Base-by-base conservation (phyloP, 768 basidiomycete species). In the Boletus rufocinnamomeus region DNA sequence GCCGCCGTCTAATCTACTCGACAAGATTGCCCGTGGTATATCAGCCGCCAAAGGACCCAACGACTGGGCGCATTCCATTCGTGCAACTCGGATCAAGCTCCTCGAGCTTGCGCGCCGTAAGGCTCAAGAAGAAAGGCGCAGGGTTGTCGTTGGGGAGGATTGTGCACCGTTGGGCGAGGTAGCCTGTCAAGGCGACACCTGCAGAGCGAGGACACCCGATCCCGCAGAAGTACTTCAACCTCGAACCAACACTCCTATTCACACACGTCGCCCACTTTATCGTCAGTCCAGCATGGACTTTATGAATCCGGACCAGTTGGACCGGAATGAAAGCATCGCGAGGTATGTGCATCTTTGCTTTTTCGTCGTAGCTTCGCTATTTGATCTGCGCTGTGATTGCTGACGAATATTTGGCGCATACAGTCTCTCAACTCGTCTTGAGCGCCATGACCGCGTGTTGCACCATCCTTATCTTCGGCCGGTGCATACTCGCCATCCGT, bases 231-330 rank as follows among this genome's bases (percentile, higher is more conserved):
- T 80, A 28, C 72, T 82, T 34, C 78, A 80, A 56, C 69, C 70
- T 50, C 80, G 80, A 6, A 81, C 81, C 45, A 81, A 81, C 68
- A 78, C 79, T 75, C 82, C 71, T 37, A 64, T 50, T 50, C 73
- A 71, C 37, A 79, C 78, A 55, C 82, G 85, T 34, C 72, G 73
- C 19, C 85, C 85, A 19, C 76, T 91, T 27, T 89, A 90, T 73
- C 80, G 88, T 57, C 89, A 91, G 76, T 90, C 89, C 25, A 91
- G 89, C 70, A 93, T 93, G 91, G 91, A 93, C 68, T 92, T 91
- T 63, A 84, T 93, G 74, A 82, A 81, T 58, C 72, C 71, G 13
- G 72, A 80, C 32, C 78, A 79, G 52, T 77, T 75, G 41, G 68
- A 74, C 49, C 61, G 54, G 50, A 83, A 79, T 55, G 79, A 84